Base-by-base conservation (phyloP, 2,329 filamentous ascomycete species). In the Cladosporium phlei region DNA sequence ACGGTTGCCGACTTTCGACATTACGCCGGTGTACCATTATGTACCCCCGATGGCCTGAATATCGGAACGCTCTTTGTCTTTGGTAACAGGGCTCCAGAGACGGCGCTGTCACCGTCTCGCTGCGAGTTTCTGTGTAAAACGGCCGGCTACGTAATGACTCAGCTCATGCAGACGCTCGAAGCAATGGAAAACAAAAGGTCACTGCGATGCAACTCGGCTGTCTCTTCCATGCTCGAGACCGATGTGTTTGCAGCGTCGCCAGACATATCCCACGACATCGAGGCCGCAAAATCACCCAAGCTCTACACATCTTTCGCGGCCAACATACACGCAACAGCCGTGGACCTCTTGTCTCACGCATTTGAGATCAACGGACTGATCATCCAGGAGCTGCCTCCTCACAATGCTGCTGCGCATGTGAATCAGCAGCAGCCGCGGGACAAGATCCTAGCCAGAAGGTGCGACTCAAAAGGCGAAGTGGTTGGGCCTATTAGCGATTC, bases 1-100 rank as follows among this genome's bases (percentile, higher is more conserved):
- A 32, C 22, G 2, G 14, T 48, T 5, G 48, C 48, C 2, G 34
- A 24, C 8, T 78, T 78, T 22, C 29, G 38, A n/a, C 33, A 48
- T 55, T 76, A 77, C 48, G 74, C 74, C 5, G 74, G 73, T 17
- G 79, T 82, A 0, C 80, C 80, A 0, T 75, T 84, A 44, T 71
- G 73, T 17, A 80, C 77, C 2, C 72, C 71, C 0, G 74, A 71
- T 25, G 71, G 75, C 27, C 73, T 76, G 54, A 71, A 72, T 37
- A 76, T 84, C 47, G 48, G 48, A 12, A 51, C 45, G 1, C 16
- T 51, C 7, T 51, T 51, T 19, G 32, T 45, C 8, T 48, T 51
- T 22, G 12, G 32, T 12, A 39, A 38, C 3, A 16, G 29, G 14
- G 8, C n/a, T 1, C 24, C 32, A 9, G 7, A n/a, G 3, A 19